phyloP scores from a whole-genome alignment of 129 eudicot genomes.

The Chrysanthemum seticuspe region DNA sequence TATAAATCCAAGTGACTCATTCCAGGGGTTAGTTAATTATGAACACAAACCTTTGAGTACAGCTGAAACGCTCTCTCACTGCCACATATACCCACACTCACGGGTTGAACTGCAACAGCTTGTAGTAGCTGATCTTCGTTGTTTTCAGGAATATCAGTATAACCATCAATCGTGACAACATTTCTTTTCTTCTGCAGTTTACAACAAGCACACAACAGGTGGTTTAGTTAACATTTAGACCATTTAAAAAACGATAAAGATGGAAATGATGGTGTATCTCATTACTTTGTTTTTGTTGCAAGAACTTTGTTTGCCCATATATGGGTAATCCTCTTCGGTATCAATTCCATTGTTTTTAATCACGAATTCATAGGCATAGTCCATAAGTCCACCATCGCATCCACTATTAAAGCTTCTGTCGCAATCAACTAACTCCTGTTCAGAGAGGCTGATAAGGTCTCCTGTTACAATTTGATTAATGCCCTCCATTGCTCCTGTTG shows the following conservation, averaged over 20 bases:
- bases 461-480: conserved; percentile 85
- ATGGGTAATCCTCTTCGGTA: conserved; percentile 92
- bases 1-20: too few species aligned
- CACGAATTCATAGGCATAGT: conserved; percentile 80
- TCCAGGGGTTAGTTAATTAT: too few species aligned
- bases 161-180: conserved; percentile 86
- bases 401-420: conserved; percentile 73
- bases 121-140: conserved; percentile 60
- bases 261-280: background rate
- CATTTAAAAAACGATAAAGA: background rate
- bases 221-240: background rate
- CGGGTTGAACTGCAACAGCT: conserved; percentile 89
- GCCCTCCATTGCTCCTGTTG: conserved; percentile 93
- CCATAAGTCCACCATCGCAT: conserved; percentile 98
- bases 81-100: conserved; percentile 94
- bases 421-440: conserved; percentile 93
- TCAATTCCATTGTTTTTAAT: conserved; percentile 76
- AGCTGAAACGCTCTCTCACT: conserved; percentile 79
- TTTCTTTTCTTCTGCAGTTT: conserved; percentile 55
- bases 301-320: conserved; percentile 36
- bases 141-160: conserved; percentile 56
- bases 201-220: background rate
- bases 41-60: conserved; percentile 67
- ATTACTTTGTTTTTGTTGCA: conserved; percentile 75
- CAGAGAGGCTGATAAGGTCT: conserved; percentile 84